A percentile compares a stretch with the other conserved stretches of the same genome.
Conservation (phyloP, 805 yeast species). For the Saturnispora mendoncae region DNA sequence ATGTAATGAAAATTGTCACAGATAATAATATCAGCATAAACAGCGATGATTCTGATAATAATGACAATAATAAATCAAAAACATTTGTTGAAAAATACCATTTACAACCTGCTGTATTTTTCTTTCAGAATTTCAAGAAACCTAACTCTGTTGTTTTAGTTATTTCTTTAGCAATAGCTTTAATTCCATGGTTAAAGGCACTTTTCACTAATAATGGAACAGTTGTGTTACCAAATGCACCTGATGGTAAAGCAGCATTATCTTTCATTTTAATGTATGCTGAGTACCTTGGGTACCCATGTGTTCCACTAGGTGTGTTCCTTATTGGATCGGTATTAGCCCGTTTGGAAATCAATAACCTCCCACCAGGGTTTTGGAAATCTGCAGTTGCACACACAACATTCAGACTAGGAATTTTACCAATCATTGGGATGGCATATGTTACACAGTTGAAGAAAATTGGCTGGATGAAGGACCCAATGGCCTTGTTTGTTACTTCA, state of each 20-base stretch:
- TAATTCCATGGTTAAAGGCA: slow-evolving; percentile 48
- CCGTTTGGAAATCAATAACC: slow-evolving; percentile 35
- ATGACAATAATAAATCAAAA: too few species aligned
- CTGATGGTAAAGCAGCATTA: slow-evolving; percentile 45
- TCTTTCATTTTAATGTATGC: slow-evolving; percentile 44
- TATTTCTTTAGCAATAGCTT: slow-evolving; percentile 37
- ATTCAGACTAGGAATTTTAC: slow-evolving; percentile 37
- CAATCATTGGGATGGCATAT: slow-evolving; percentile 46
- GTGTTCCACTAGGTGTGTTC: slow-evolving; percentile 47
- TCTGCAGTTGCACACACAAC: slow-evolving; percentile 37
- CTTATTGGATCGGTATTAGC: slow-evolving; percentile 48
- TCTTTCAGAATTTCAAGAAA: slow-evolving; percentile 37
- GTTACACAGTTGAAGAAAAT: slow-evolving; percentile 37
- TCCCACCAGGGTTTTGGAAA: slow-evolving; percentile 51
- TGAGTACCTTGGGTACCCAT: slow-evolving; percentile 41
- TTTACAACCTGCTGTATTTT: slow-evolving; percentile 24
- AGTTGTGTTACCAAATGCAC: slow-evolving; percentile 30
- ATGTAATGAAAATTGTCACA: slow-evolving; percentile 26
- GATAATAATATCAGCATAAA: slow-evolving; percentile 30
- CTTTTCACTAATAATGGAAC: slow-evolving; percentile 31
- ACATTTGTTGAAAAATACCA: slow-evolving; percentile 25
- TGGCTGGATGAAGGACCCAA: slow-evolving; percentile 39
- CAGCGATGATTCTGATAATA: too few species aligned
- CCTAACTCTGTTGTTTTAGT: slow-evolving; percentile 43
- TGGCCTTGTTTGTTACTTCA: slow-evolving; percentile 36